These are phyloP conservation scores for Ascochyta pisi DNA, from an alignment of 2,329 filamentous ascomycete genomes.

Conservation along the genomic window DNA sequence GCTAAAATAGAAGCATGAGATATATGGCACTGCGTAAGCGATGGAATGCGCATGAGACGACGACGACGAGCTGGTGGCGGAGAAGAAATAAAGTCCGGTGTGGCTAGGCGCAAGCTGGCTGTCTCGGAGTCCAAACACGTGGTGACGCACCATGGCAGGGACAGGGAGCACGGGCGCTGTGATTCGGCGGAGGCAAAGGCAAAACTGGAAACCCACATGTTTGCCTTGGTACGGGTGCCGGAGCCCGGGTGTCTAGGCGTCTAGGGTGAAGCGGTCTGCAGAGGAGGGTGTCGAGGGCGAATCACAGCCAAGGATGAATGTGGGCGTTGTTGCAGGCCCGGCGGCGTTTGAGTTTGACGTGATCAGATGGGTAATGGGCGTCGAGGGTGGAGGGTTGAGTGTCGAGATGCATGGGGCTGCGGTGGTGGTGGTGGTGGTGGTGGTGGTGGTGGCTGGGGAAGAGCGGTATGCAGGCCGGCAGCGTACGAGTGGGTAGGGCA, in stretches of 20 bases:
- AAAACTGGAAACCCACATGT: slow-evolving; percentile 15
- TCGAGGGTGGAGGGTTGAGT: background rate
- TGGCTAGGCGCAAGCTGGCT: slow-evolving; percentile 12
- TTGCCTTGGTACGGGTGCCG: slow-evolving; percentile 4
- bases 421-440: too few relatives aligned
- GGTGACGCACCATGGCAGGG: slow-evolving; percentile 17
- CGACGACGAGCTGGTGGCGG: too few relatives aligned
- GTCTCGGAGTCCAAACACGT: slow-evolving; percentile 10
- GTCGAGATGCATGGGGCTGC: background rate
- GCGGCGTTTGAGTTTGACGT: background rate
- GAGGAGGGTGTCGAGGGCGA: slow-evolving; percentile 23
- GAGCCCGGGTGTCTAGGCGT: background rate
- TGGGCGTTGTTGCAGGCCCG: too few relatives aligned
- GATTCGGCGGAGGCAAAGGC: slow-evolving; percentile 9
- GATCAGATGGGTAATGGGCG: slow-evolving; percentile 1
- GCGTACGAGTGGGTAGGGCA: slow-evolving; percentile 6
- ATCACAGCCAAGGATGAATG: slow-evolving; percentile 17
- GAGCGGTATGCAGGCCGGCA: slow-evolving; percentile 8
- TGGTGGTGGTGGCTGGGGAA: background rate
- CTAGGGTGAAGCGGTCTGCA: slow-evolving; percentile 14
- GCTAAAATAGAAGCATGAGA: too few relatives aligned
- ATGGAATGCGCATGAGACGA: too few relatives aligned
- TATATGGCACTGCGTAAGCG: too few relatives aligned
- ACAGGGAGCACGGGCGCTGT: slow-evolving; percentile 2
- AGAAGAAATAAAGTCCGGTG: background rate